phyloP scores from a whole-genome alignment of 352 stramenopile genomes.

The Lagenidium sp. region DNA sequence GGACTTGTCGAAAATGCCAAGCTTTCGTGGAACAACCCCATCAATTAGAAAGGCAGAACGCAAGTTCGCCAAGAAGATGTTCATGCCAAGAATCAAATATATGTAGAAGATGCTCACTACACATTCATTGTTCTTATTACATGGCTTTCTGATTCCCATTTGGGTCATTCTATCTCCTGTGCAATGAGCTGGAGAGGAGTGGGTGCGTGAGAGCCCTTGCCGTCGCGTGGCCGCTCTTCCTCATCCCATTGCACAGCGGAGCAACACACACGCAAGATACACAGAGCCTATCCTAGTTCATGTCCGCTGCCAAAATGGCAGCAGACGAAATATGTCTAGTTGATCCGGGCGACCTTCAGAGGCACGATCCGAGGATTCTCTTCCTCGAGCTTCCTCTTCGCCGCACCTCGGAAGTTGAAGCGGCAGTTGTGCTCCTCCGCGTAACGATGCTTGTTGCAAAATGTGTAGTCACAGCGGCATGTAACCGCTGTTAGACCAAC shows the following conservation, averaged over 20 bases:
- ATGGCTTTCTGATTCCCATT: no score
- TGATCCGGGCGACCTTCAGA: slow-evolving; percentile 79
- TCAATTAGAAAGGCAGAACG: no score
- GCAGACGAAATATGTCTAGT: slow-evolving; percentile 22
- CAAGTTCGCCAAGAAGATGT: no score
- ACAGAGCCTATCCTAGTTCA: no score
- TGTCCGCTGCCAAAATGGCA: no score
- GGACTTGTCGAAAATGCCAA: slow-evolving; percentile 8
- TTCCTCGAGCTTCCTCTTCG: slow-evolving; percentile 73
- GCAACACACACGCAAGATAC: no score
- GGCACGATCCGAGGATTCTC: slow-evolving; percentile 80
- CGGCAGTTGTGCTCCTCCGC: slow-evolving; percentile 82
- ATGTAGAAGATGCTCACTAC: no score
- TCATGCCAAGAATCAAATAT: no score
- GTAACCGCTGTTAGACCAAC: slow-evolving; percentile 78
- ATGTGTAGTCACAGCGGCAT: slow-evolving; percentile 87
- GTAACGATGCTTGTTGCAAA: slow-evolving; percentile 86
- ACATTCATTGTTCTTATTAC: no score
- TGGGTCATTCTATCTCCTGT: no score
- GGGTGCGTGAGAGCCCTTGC: slow-evolving; percentile 9
- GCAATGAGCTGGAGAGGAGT: slow-evolving; percentile 1
- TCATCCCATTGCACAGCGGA: no score
- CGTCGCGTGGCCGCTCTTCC: no score
- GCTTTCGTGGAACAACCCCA: slow-evolving; percentile 19
- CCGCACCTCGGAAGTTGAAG: slow-evolving; percentile 83